Base-by-base conservation (phyloP, 768 basidiomycete species). In the Boletus fagicola region DNA sequence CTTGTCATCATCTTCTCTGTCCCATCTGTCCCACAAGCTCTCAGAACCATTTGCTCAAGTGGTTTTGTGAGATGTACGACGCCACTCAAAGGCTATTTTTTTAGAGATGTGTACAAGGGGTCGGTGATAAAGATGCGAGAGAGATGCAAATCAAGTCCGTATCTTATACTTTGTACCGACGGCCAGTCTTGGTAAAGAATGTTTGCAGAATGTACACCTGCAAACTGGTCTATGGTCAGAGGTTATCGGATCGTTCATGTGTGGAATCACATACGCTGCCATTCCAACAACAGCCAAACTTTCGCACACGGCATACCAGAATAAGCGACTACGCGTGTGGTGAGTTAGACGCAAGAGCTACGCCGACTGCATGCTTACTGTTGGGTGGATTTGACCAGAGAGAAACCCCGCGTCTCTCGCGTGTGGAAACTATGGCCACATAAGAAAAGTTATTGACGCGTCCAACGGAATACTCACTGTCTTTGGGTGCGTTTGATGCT, bases 161-260 rank as follows among this genome's bases (percentile, higher is more conserved):
- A 36, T 62, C 72, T 46, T 85, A 93, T 67, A 92, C 91, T 77
- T 92, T 92, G 79, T 93, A 94, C 67, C 86, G 80, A 72, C 92
- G 83, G 36, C 92, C 92, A 9, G 93, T 94, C 72, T 88, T 85
- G n/a, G 91, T 94, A 76, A 98, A 98, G 85, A 96, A 98, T 20
- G 92, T 95, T 74, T 95, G 93, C 24, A 98, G 82, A 45, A 95
- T 78, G 70, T 94, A 96, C 13, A 96, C 90, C 75, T 98, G 94
- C 57, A 90, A 72, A 5, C 94, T 95, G 66, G 18, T 54, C 26
- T 7, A 51, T 51, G 31, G 31, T 55, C 42, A 66, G 62, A 36
- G n/a, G 61, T 47, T 26, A 40, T 12, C 44, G 40, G 54, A 26
- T 18, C n/a, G 48, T 56, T 38, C 50, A 54, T 15, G 30, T 10